Evolutionary conservation across 306 rosid species (phyloP).

Genomic region (Acacia confusa): DNA sequence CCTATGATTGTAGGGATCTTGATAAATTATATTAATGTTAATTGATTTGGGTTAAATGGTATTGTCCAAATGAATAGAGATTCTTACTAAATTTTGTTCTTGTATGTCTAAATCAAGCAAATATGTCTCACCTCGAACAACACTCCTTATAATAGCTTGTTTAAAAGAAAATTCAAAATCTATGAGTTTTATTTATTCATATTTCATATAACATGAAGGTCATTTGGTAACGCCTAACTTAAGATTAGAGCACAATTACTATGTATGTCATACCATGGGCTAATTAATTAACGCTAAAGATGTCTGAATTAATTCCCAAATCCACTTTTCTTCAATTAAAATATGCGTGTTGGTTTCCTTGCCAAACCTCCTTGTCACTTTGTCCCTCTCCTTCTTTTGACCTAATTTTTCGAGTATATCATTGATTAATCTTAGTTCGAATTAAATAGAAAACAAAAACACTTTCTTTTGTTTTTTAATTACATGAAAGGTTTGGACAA

Average conservation of each 20-base stretch:
- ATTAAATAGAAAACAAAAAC: not conserved
- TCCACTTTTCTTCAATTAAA: not conserved
- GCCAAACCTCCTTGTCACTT: not conserved
- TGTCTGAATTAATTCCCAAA: not conserved
- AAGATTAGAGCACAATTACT: too few species aligned
- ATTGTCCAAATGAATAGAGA: too few species aligned
- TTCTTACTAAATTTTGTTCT: too few species aligned
- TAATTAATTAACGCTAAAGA: not conserved
- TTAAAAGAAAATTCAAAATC: too few species aligned
- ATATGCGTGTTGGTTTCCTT: not conserved
- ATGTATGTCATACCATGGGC: not conserved
- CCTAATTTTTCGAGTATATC: not conserved
- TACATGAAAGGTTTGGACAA: not conserved
- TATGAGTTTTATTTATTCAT: not conserved
- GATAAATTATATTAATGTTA: too few species aligned
- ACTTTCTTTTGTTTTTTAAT: not conserved
- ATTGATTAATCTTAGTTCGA: not conserved
- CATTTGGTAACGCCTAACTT: not conserved
- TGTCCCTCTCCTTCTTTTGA: not conserved
- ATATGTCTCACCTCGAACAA: too few species aligned
- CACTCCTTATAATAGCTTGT: too few species aligned
- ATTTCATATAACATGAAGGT: not conserved
- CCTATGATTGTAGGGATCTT: too few species aligned
- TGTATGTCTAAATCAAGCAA: too few species aligned
- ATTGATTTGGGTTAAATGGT: too few species aligned